Conservation (phyloP, 164 flowering plant genomes). For the Magnolia officinalis region DNA sequence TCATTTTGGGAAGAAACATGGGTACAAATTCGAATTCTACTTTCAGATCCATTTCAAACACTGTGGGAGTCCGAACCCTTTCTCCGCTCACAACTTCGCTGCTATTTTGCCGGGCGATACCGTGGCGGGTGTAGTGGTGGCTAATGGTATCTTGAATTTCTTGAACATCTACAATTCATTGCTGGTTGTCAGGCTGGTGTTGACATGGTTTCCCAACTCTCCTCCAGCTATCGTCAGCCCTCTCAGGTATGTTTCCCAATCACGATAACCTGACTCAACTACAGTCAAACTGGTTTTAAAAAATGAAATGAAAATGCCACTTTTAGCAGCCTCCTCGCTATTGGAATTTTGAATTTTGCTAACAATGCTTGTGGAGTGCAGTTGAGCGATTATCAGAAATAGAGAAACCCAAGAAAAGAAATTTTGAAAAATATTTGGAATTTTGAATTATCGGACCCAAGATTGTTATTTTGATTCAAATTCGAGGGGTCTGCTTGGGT, state of each 20-base stretch:
- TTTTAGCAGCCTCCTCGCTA: not conserved
- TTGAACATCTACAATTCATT: conserved; percentile 79
- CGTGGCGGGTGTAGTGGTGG: conserved; percentile 81
- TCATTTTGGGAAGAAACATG: not conserved
- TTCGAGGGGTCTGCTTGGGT: too few relatives aligned
- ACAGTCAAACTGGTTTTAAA: not conserved
- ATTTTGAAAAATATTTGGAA: too few relatives aligned
- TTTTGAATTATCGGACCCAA: too few relatives aligned
- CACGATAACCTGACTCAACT: not conserved
- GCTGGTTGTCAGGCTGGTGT: conserved; percentile 78
- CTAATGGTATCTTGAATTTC: conserved; percentile 79
- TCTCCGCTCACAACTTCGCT: conserved; percentile 63
- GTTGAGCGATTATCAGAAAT: too few relatives aligned
- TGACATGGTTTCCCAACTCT: conserved; percentile 96
- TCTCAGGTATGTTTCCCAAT: conserved; percentile 53
- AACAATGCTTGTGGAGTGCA: too few relatives aligned
- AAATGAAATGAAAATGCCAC: not conserved
- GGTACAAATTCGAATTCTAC: conserved; percentile 2
- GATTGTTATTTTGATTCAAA: too few relatives aligned
- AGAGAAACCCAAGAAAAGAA: too few relatives aligned
- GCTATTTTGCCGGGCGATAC: conserved; percentile 93
- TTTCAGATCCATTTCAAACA: conserved; percentile 48
- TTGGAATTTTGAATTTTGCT: not conserved
- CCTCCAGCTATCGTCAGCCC: conserved; percentile 92
- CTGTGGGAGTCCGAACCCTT: conserved; percentile 22